Conservation (phyloP, 2,329 filamentous ascomycete genomes). For the Colletotrichum destructivum region DNA sequence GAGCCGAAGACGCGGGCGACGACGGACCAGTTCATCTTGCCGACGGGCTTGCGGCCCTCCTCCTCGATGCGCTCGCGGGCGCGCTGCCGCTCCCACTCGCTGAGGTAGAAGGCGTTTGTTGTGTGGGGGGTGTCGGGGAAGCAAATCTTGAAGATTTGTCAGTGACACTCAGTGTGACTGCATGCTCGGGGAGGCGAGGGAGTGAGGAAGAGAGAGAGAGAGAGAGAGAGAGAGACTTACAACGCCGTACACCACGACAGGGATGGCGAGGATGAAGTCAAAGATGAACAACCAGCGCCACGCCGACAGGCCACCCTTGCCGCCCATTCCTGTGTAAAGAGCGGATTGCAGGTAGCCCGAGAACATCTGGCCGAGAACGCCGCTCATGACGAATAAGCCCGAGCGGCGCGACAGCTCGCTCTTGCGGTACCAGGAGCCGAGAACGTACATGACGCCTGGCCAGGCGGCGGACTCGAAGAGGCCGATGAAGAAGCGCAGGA, state of each 20-base stretch:
- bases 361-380: conserved; percentile 62
- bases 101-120: conserved; percentile 59
- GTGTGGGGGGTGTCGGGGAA: conserved; percentile 61
- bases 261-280: conserved; percentile 55
- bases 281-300: conserved; percentile 59
- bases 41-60: conserved; percentile 56
- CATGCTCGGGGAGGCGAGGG: too few relatives aligned
- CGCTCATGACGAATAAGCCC: conserved; percentile 71
- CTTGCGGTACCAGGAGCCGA: conserved; percentile 73
- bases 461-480: conserved; percentile 69
- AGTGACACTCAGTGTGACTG: background rate
- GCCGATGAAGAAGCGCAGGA: conserved; percentile 69
- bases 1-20: conserved; percentile 56
- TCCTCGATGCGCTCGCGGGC: conserved; percentile 79
- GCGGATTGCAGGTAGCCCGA: conserved; percentile 54
- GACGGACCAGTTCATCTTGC: conserved; percentile 55
- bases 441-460: conserved; percentile 67
- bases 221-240: conserved; percentile 16
- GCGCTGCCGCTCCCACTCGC: conserved; percentile 72
- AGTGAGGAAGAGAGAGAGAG: too few relatives aligned
- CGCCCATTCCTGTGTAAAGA: conserved; percentile 52
- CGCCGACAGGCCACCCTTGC: conserved; percentile 51
- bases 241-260: conserved; percentile 54
- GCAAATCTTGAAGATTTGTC: conserved; percentile 40
- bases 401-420: conserved; percentile 71